Evolutionary conservation across 176 grass and related monocot genomes (phyloP).

Genomic region (Oryza nivara): DNA sequence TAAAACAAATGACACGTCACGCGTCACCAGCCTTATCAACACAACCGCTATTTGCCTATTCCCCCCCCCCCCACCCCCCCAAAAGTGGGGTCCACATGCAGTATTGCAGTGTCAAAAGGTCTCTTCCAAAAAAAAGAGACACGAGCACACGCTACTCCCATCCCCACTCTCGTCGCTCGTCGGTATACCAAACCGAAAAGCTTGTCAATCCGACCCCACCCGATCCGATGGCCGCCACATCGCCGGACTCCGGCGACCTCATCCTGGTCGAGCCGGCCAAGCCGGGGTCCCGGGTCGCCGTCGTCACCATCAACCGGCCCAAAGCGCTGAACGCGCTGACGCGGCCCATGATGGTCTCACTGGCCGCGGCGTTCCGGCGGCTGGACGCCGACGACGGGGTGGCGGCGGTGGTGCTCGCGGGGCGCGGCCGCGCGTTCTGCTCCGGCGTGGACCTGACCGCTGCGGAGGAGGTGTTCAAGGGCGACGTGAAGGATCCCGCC

Average conservation of each 20-base stretch:
- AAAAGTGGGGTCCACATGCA: neutral
- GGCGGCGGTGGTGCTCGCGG: slow-evolving; percentile 66
- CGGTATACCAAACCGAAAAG: slow-evolving; percentile 35
- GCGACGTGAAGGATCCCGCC: slow-evolving; percentile 74
- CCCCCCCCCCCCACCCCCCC: too few relatives aligned
- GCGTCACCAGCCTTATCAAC: neutral
- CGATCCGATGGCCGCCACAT: slow-evolving; percentile 33
- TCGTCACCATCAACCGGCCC: slow-evolving; percentile 91
- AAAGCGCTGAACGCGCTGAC: slow-evolving; percentile 91
- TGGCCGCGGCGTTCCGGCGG: slow-evolving; percentile 62
- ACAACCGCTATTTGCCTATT: neutral
- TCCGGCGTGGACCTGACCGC: slow-evolving; percentile 85
- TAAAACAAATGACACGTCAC: too few relatives aligned
- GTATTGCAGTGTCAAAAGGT: neutral
- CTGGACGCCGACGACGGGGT: slow-evolving; percentile 70
- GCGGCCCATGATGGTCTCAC: slow-evolving; percentile 70
- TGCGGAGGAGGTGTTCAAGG: slow-evolving; percentile 93
- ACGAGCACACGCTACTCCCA: neutral
- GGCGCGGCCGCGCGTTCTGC: slow-evolving; percentile 81
- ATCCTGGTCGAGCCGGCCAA: slow-evolving; percentile 59
- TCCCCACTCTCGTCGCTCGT: neutral
- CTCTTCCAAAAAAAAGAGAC: neutral
- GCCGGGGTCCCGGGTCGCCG: slow-evolving; percentile 58
- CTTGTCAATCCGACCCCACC: neutral
- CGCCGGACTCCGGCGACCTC: slow-evolving; percentile 57